Conservation (phyloP, 1,139 yeast genomes). For the Arxiozyma bovina region DNA sequence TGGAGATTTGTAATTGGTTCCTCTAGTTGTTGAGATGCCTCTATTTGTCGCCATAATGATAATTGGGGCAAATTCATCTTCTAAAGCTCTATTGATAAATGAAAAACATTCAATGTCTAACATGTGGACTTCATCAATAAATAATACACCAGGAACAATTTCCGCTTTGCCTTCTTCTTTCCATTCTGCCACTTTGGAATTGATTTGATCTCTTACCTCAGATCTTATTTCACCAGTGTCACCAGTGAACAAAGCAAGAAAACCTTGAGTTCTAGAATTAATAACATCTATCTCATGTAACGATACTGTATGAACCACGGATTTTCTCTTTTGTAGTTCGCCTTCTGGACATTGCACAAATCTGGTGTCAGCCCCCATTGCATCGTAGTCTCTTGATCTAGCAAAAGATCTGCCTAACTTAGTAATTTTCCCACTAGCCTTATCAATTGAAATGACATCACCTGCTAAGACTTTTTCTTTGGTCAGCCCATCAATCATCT, state of each 20-base stretch:
- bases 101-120: constrained; percentile 95
- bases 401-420: constrained; percentile 93
- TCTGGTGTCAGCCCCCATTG: constrained; percentile 97
- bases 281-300: constrained; percentile 97
- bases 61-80: constrained; percentile 93
- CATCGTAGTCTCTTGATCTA: constrained; percentile 95
- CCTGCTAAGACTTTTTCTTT: constrained; percentile 97
- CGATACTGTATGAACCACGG: constrained; percentile 92
- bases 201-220: constrained; percentile 95
- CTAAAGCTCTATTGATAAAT: constrained; percentile 89
- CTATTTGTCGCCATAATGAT: constrained; percentile 98
- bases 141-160: constrained; percentile 95
- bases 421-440: constrained; percentile 88
- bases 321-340: constrained; percentile 89
- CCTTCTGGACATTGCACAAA: constrained; percentile 99
- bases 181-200: constrained; percentile 97
- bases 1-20: constrained; percentile 88
- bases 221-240: constrained; percentile 96
- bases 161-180: constrained; percentile 99
- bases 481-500: constrained; percentile 93
- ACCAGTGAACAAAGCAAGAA: constrained; percentile 89
- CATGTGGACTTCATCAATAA: constrained; percentile 98
- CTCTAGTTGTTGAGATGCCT: constrained; percentile 86
- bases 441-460: constrained; percentile 91
- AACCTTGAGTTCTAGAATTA: constrained; percentile 96